Evolutionary conservation across 441 rosid genomes (phyloP), one percentile per base, ranked within the genome.

Genomic region (Arabidopsis hybrid): DNA sequence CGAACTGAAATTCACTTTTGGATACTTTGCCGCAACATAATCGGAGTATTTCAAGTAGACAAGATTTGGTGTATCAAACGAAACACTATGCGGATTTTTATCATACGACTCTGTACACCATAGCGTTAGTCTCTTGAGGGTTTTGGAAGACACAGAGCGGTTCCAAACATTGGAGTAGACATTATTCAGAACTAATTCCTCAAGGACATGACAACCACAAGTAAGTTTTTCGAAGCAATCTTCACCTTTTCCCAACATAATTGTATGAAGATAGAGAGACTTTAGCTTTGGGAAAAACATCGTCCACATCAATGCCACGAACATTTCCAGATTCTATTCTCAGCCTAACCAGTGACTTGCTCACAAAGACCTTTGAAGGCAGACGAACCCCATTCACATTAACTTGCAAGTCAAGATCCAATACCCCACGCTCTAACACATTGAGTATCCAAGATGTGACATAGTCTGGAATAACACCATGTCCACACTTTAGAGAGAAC

Each of bases 231-330:
- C 8, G 0, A 46, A 14, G 18, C 21, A 16, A 46, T n/a, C 7
- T 5, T 12, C 8, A 2, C 1, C 3, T 14, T 45, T 5, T 45
- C 0, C 17, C 1, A 46, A n/a, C 18, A 0, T 46, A 3, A 46
- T 8, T 46, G 18, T 5, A 16, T 46, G 8, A 3, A 46, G 32
- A 31, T 31, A 31, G 6, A 31, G 32, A 31, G 32, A 65, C 65
- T 73, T 73, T 11, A 73, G 60, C 71, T 36, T 65, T 7, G 70
- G 65, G 21, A 57, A 0, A 57, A 9, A 65, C 40, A 4, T 56
- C 6, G 26, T 29, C 6, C 12, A 46, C 39, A 7, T 29, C 47
- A 60, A 60, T 17, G 21, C 2, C 6, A 57, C 1, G 2, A 57
- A 34, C 18, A 57, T 7, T 7, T 34, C 6, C 65, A 39, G 52